Conservation (phyloP, 768 basidiomycete species). For the Suillus variegatus region DNA sequence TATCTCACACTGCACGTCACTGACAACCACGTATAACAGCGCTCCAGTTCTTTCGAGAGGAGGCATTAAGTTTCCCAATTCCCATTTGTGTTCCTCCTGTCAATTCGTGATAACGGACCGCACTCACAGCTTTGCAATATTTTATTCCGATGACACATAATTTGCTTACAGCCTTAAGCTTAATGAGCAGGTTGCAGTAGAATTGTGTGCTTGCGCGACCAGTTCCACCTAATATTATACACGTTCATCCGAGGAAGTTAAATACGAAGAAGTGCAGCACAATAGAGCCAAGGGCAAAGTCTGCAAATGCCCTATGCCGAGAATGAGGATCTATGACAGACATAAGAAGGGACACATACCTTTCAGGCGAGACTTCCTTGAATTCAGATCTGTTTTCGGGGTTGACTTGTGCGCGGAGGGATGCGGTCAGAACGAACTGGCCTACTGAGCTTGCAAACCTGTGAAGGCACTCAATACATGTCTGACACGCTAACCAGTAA, state of each 20-base stretch:
- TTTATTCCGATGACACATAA: neutral
- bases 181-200: neutral
- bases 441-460: slow-evolving; percentile 94
- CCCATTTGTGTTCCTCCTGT: neutral
- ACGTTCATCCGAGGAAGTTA: slow-evolving; percentile 87
- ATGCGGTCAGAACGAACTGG: slow-evolving; percentile 95
- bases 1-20: neutral
- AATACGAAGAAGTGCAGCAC: slow-evolving; percentile 98
- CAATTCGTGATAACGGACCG: slow-evolving; percentile 5
- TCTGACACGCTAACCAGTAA: neutral
- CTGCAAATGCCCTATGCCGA: slow-evolving; percentile 84
- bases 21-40: slow-evolving; percentile 39
- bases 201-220: slow-evolving; percentile 1
- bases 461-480: neutral
- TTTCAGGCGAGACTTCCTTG: slow-evolving; percentile 90
- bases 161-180: neutral
- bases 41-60: slow-evolving; percentile 76
- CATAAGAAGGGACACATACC: slow-evolving; percentile 49
- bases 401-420: slow-evolving; percentile 89
- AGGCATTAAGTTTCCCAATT: slow-evolving; percentile 10
- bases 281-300: slow-evolving; percentile 93
- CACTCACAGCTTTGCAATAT: slow-evolving; percentile 4
- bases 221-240: slow-evolving; percentile 3
- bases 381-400: slow-evolving; percentile 81
- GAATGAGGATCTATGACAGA: neutral